phyloP scores from a whole-genome alignment of 1,139 yeast species.

The Yamadazyma dushanensis region DNA sequence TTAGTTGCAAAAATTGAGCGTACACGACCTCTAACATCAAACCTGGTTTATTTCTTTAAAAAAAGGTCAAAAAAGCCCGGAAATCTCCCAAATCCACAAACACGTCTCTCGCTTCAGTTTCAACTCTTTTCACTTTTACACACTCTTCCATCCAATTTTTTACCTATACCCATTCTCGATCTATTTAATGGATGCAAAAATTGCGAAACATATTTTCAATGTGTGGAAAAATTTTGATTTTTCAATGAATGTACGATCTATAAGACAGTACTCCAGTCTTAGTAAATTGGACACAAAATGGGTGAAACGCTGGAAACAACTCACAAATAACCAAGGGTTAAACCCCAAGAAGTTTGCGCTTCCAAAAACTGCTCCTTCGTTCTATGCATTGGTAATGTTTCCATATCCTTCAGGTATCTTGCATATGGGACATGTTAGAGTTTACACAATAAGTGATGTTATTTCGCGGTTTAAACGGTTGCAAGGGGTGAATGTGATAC shows the following conservation, averaged over 20 bases:
- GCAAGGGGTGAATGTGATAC: slow-evolving; percentile 75
- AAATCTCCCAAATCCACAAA: too few species aligned
- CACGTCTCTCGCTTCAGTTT: too few species aligned
- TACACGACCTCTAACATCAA: too few species aligned
- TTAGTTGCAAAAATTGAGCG: too few species aligned
- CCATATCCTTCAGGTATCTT: slow-evolving; percentile 94
- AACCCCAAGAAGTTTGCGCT: slow-evolving; percentile 43
- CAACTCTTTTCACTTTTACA: too few species aligned
- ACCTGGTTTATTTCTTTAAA: too few species aligned
- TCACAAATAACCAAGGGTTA: slow-evolving; percentile 32
- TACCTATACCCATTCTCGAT: background rate
- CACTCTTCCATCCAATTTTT: too few species aligned
- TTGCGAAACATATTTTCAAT: background rate
- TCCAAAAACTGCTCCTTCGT: slow-evolving; percentile 34
- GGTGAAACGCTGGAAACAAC: slow-evolving; percentile 49
- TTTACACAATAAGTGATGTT: slow-evolving; percentile 86
- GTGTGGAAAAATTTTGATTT: background rate
- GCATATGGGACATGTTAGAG: slow-evolving; percentile 93
- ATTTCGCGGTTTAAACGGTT: slow-evolving; percentile 75
- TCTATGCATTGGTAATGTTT: slow-evolving; percentile 82
- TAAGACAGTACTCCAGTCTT: slow-evolving; percentile 5
- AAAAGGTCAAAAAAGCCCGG: too few species aligned
- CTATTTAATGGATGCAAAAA: slow-evolving; percentile 3
- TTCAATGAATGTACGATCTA: background rate
- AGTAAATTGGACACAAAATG: slow-evolving; percentile 48